Base-by-base conservation (phyloP, 2,329 filamentous ascomycete genomes). In the Rhinocladiella mackenziei region DNA sequence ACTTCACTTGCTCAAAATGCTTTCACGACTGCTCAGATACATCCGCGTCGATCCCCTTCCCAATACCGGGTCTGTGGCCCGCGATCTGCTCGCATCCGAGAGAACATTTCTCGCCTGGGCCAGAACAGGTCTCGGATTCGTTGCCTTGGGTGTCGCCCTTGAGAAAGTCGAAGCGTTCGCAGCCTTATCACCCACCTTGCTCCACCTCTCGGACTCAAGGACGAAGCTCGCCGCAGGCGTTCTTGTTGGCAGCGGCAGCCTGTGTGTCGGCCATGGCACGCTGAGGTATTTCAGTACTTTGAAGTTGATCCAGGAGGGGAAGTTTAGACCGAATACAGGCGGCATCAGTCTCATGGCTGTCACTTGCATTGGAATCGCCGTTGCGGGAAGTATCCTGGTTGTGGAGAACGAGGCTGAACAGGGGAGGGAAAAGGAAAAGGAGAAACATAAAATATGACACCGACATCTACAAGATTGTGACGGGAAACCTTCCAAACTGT, bases 51-150 rank as follows among this genome's bases (percentile, higher is more conserved):
- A 25, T 25, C 31, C 45, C 25, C 19, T 53, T 56, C 61, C 67
- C 43, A 75, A 75, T 59, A 72, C 68, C 6, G 72, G 72, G 43
- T 72, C 67, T 9, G 64, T 71, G 19, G 72, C 73, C 7, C 68
- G 72, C 30, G 74, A 77, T 54, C 71, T 77, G 45, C 71, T 76
- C 23, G 74, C 75, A 14, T 71, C 69, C 32, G 75, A 77, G 56
- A 68, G 73, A 8, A 77, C 71, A 2, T 75, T 74, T 53, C 66
- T 76, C 14, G 69, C 72, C 20, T 76, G 72, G 74, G 68, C 71
- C 8, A 65, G 73, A 8, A 74, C 70, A 2, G 72, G 72, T 0
- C 66, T 76, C 4, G 73, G 72, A 4, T 75, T 75, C 58, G 66
- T 75, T 26, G 72, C 72, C 1, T 63, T 76, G 1, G 73, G 73